These are phyloP conservation scores for Tulasnella sp. DNA, from an alignment of 768 basidiomycete species.

Conservation along the genomic window DNA sequence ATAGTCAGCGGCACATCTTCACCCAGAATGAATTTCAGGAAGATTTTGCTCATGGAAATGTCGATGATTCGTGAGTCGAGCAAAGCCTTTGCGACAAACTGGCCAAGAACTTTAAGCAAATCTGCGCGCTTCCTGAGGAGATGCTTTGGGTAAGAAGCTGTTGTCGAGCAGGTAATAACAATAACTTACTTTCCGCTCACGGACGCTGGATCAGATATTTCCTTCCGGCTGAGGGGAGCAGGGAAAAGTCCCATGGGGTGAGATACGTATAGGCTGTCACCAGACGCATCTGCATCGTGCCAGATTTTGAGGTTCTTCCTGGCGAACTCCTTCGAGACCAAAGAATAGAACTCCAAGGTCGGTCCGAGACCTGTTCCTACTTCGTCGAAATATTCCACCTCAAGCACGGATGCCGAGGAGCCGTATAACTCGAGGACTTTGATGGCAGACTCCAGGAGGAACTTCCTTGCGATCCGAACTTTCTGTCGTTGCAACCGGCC, in stretches of 20 bases:
- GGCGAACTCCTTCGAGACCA: constrained; percentile 92
- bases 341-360: constrained; percentile 95
- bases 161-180: background rate
- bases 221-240: constrained; percentile 38
- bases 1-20: constrained; percentile 76
- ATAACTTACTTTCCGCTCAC: constrained; percentile 21
- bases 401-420: constrained; percentile 82
- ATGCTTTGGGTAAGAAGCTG: constrained; percentile 8
- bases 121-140: constrained; percentile 62
- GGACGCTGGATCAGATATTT: constrained; percentile 6
- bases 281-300: constrained; percentile 65
- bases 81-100: constrained; percentile 95
- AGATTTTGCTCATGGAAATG: constrained; percentile 87
- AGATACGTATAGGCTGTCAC: constrained; percentile 59
- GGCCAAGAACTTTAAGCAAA: constrained; percentile 81
- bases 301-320: constrained; percentile 79
- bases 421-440: constrained; percentile 97
- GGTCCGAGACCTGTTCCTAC: constrained; percentile 96
- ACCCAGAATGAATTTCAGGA: constrained; percentile 80
- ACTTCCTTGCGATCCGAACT: constrained; percentile 89
- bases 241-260: constrained; percentile 85
- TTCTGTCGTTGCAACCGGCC: constrained; percentile 91
- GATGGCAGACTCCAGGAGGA: constrained; percentile 89
- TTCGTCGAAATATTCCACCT: constrained; percentile 98
- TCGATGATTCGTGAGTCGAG: constrained; percentile 97